Base-by-base conservation (phyloP, 345 rosid species). In the Capsella bursapastoris region DNA sequence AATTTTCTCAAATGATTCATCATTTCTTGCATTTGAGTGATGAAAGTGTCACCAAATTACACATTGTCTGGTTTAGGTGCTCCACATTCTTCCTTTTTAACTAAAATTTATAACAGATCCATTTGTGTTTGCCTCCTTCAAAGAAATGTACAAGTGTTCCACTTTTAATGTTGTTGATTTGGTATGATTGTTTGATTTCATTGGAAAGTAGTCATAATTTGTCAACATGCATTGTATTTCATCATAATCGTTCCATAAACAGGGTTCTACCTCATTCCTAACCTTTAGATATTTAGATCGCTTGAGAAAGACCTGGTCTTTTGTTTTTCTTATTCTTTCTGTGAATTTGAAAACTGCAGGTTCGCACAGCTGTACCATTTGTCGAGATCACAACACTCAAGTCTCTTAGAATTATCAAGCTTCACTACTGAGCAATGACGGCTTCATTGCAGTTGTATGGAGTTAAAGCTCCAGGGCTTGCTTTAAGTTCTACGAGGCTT, bases 391-490 rank as follows among this genome's bases (percentile, higher is more conserved):
- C 71, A 63, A 75, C 49, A 68, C 63, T 50, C 47, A 50, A 50
- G 29, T 31, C 6, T 44, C 62, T 72, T 11, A 71, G 61, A 32
- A 45, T 40, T 4, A 50, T 68, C 68, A 40, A 75, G 63, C 40
- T 41, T 75, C 56, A 58, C 53, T 57, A 16, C 5, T 61, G 22
- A 44, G 57, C 15, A 72, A 70, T 76, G 75, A 18, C n/a, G 48
- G 61, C 71, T 57, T 70, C 80, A 55, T 22, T 70, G 11, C 80
- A 77, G 61, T 70, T 77, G 64, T 70, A 48, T 3, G 80, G 80
- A 64, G 76, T 77, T 37, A 66, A 76, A 76, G 51, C 80, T 77
- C 71, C 80, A 70, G 71, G 75, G 60, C 52, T 77, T 56, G 55
- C 76, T 47, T 47, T 77, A 64, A 56, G 76, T 14, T 70, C 76